phyloP scores from a whole-genome alignment of 169 alveolate genomes.

The Cyclospora cayetanensis region DNA sequence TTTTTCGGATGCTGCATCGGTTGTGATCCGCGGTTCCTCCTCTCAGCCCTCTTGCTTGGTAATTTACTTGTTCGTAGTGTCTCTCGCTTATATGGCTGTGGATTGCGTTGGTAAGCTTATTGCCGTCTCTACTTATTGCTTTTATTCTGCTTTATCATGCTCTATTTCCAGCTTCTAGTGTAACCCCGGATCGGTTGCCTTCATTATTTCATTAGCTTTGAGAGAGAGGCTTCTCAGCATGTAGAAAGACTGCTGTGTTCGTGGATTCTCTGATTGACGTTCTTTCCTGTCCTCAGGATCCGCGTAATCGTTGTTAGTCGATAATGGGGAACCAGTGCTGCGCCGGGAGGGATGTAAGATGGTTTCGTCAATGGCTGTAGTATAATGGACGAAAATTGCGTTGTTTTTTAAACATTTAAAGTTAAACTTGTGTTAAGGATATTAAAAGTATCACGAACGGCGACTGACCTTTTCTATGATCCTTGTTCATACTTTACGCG shows the following conservation, averaged over 20 bases:
- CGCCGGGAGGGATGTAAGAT: conserved; percentile 81
- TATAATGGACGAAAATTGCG: not conserved
- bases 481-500: no score
- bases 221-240: no score
- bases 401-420: not conserved
- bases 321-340: conserved; percentile 82
- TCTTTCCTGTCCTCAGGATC: not conserved
- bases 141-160: not conserved
- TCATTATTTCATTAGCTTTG: no score
- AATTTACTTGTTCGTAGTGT: not conserved
- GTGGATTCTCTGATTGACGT: not conserved
- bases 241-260: not conserved
- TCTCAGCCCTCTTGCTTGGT: not conserved
- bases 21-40: not conserved
- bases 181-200: no score
- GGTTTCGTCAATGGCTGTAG: not conserved
- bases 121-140: not conserved
- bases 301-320: not conserved
- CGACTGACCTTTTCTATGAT: no score
- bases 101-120: not conserved
- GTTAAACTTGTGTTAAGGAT: not conserved
- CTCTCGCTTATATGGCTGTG: not conserved
- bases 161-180: not conserved
- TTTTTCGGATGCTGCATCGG: not conserved
- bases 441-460: not conserved